Evolutionary conservation across 2,329 filamentous ascomycete genomes (phyloP).

Genomic region (Aspergillus quadrilineatus): DNA sequence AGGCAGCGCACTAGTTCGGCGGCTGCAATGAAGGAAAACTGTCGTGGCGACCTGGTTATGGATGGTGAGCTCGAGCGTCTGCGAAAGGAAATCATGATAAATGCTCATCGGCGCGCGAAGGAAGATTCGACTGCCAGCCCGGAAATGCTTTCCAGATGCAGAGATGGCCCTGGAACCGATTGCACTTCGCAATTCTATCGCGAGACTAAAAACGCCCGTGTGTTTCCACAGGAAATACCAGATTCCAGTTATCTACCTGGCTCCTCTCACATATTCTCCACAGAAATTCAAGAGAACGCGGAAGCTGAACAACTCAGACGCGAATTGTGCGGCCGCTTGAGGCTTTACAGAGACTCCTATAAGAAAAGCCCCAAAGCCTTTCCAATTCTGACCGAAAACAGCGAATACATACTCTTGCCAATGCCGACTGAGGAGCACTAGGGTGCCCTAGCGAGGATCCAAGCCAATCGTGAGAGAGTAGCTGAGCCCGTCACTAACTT

Average conservation of each 20-base stretch:
- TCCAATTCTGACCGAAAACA: background rate
- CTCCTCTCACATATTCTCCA: background rate
- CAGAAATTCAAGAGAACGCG: background rate
- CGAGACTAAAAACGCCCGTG: slow-evolving; percentile 15
- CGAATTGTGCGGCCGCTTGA: background rate
- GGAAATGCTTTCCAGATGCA: slow-evolving; percentile 23
- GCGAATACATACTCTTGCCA: background rate
- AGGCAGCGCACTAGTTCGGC: background rate
- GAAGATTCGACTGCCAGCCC: slow-evolving; percentile 17
- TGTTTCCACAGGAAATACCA: background rate
- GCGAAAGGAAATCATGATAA: slow-evolving; percentile 19
- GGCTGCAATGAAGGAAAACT: background rate
- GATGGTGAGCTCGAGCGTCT: slow-evolving; percentile 25
- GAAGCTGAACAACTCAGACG: background rate
- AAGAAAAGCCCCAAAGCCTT: slow-evolving; percentile 15
- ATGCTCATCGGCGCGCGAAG: slow-evolving; percentile 17
- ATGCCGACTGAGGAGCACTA: slow-evolving; percentile 13
- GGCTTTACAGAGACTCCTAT: slow-evolving; percentile 12
- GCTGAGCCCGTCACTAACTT: background rate
- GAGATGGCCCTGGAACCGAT: slow-evolving; percentile 31
- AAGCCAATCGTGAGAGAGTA: background rate
- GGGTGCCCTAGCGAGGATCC: slow-evolving; percentile 1
- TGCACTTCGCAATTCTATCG: slow-evolving; percentile 21
- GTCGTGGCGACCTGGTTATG: background rate
- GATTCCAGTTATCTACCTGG: background rate